Conservation (phyloP, 805 yeast species). For the Nakazawaea ishiwadae region DNA sequence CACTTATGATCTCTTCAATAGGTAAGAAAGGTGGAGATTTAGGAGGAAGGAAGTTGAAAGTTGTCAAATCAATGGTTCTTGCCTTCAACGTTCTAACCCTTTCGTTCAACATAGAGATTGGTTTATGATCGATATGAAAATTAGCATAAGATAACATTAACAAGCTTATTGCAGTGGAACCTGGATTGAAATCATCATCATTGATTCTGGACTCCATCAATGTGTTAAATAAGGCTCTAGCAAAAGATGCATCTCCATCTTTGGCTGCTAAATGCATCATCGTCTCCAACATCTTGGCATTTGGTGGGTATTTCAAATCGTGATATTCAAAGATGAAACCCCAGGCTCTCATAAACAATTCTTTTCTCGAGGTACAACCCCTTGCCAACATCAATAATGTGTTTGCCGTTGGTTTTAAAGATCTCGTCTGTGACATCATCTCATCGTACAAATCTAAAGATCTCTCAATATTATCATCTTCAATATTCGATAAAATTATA, state of each 20-base stretch:
- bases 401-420: conserved; percentile 33
- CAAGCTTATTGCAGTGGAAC: conserved; percentile 24
- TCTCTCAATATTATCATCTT: conserved; percentile 59
- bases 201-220: conserved; percentile 30
- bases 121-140: conserved; percentile 19
- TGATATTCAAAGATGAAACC: conserved; percentile 63
- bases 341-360: conserved; percentile 65
- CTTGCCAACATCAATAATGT: conserved; percentile 56
- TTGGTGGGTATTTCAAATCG: conserved; percentile 28
- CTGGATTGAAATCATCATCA: conserved; percentile 16
- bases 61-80: conserved; percentile 26
- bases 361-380: conserved; percentile 56
- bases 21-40: conserved; percentile 72
- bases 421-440: conserved; percentile 36
- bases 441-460: conserved; percentile 77
- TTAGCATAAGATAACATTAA: conserved; percentile 40
- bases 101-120: conserved; percentile 31
- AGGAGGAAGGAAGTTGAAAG: conserved; percentile 23
- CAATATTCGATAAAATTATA: conserved; percentile 62
- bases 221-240: conserved; percentile 61
- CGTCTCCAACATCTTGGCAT: conserved; percentile 48
- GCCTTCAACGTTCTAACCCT: conserved; percentile 37
- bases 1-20: conserved; percentile 32
- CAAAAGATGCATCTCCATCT: conserved; percentile 71
- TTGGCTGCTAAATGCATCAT: conserved; percentile 74